A percentile compares a stretch with the other conserved stretches of the same genome.
phyloP scores from a whole-genome alignment of 805 yeast genomes.

The Wickerhamiella allomyrinae region DNA sequence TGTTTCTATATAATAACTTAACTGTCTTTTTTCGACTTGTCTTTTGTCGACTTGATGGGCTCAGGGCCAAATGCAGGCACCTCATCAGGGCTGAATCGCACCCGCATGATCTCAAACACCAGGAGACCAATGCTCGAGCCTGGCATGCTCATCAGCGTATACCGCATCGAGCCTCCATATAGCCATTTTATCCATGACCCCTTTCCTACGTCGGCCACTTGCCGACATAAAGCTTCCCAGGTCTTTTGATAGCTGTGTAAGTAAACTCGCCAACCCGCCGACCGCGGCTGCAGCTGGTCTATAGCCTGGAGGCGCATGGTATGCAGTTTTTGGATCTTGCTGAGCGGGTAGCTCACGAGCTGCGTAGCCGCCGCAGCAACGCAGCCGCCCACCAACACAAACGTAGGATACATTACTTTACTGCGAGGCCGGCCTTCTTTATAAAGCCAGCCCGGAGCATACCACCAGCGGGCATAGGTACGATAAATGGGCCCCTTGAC shows the following conservation, averaged over 20 bases:
- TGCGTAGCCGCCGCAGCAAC: conserved; percentile 68
- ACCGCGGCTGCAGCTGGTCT: conserved; percentile 38
- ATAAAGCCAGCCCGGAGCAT: conserved; percentile 17
- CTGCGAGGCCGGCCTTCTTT: conserved; percentile 20
- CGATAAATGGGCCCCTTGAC: conserved; percentile 41
- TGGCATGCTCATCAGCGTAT: conserved; percentile 66
- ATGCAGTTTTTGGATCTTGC: conserved; percentile 68
- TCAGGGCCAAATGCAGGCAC: background rate
- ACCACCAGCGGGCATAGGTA: conserved; percentile 20
- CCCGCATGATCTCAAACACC: conserved; percentile 68
- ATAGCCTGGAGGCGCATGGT: conserved; percentile 65
- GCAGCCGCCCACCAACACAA: conserved; percentile 73
- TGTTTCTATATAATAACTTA: no score
- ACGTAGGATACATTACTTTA: conserved; percentile 47
- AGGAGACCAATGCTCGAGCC: conserved; percentile 78
- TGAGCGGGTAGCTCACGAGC: conserved; percentile 69
- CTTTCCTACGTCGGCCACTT: conserved; percentile 40
- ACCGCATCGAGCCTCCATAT: conserved; percentile 64
- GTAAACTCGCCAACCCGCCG: conserved; percentile 32
- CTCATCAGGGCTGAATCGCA: conserved; percentile 6
- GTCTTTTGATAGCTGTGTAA: conserved; percentile 69
- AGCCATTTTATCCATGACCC: conserved; percentile 49
- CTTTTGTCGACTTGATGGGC: no score
- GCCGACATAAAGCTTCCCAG: conserved; percentile 37
- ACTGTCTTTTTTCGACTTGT: background rate